Evolutionary conservation across 257 asterid genomes (phyloP).

Genomic region (Solanum appendiculatum): DNA sequence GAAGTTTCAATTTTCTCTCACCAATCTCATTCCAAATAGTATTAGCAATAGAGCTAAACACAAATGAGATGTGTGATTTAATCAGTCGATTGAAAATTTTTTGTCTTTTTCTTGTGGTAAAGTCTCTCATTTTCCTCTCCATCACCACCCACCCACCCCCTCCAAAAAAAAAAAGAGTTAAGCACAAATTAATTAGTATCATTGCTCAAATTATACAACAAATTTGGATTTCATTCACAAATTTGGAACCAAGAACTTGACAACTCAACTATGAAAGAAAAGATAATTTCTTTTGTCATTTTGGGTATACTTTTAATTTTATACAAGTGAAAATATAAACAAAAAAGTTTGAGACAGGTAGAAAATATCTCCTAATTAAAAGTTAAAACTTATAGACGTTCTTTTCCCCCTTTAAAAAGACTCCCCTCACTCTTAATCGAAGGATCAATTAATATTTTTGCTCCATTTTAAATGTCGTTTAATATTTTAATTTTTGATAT

Average conservation of each 20-base stretch:
- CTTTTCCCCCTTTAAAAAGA: neutral
- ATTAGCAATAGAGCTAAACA: too few species aligned
- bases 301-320: neutral
- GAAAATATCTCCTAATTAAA: neutral
- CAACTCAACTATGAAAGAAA: neutral
- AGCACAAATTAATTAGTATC: too few species aligned
- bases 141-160: too few species aligned
- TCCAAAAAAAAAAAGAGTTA: too few species aligned
- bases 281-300: neutral
- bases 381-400: neutral
- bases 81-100: too few species aligned
- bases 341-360: neutral
- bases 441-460: neutral
- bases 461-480: neutral
- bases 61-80: too few species aligned
- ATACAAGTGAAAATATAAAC: neutral
- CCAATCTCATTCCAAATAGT: too few species aligned
- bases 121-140: too few species aligned
- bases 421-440: neutral
- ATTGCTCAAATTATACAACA: too few species aligned
- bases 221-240: too few species aligned
- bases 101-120: too few species aligned
- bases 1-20: too few species aligned
- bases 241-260: neutral
- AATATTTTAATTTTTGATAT: neutral